Evolutionary conservation across 345 rosid genomes (phyloP).

Genomic region (Populus alba): DNA sequence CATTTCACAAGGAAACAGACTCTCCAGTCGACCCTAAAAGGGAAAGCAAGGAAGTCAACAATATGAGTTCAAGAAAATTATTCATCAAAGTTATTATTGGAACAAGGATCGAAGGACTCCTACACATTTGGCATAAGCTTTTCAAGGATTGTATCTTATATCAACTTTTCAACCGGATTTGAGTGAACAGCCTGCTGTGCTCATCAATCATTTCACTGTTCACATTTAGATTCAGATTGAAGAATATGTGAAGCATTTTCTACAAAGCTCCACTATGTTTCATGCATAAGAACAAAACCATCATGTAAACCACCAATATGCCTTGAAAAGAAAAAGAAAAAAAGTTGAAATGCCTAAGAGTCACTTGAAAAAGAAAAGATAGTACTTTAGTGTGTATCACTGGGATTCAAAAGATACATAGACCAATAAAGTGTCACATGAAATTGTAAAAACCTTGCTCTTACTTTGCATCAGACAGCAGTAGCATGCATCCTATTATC

Average conservation of each 20-base stretch:
- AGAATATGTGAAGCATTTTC: neutral
- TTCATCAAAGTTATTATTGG: neutral
- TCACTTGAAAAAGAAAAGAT: neutral
- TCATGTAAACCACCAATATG: neutral
- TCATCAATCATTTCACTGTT: neutral
- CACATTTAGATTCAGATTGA: neutral
- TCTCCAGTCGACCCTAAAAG: neutral
- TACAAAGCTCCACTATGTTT: neutral
- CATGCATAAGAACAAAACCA: neutral
- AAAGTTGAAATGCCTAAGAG: neutral
- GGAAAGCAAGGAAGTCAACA: neutral
- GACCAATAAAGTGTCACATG: neutral
- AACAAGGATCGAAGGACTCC: neutral
- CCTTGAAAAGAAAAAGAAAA: neutral
- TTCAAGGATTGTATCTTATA: neutral
- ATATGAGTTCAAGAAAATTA: neutral
- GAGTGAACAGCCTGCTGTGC: neutral
- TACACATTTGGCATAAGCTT: neutral
- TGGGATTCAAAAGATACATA: neutral
- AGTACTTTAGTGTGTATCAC: neutral
- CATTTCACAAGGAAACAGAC: neutral
- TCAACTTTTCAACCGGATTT: neutral
- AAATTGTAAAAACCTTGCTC: neutral
- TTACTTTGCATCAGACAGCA: neutral
- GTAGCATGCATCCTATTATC: neutral